Evolutionary conservation across 1,284 basidiomycete species (phyloP), one percentile per base, ranked within the genome.

Genomic region (Phellinidium pouzarii): DNA sequence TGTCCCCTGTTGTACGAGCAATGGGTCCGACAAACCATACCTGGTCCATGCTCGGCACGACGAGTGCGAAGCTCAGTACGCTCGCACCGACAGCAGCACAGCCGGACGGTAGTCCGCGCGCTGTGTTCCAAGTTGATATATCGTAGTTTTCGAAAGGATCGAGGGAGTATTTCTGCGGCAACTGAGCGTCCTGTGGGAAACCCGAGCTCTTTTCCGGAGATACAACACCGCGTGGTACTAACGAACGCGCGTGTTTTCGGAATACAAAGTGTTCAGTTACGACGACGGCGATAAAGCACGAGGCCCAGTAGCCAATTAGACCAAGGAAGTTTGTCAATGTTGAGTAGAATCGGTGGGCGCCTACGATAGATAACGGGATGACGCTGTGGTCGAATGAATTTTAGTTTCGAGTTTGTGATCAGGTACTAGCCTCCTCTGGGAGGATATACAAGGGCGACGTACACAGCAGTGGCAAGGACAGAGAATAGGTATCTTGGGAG

Each of bases 401-500:
- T 44, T 3, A 48, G 14, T 19, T 14, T 41, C 41, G 19, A 11
- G 26, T 26, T 3, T n/a, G n/a, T n/a, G n/a, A n/a, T n/a, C n/a
- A n/a, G n/a, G n/a, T n/a, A n/a, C n/a, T n/a, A n/a, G n/a, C n/a
- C n/a, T n/a, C n/a, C n/a, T n/a, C n/a, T 3, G 6, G 50, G 14
- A 22, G 23, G 42, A 19, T 20, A 43, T 31, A 40, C 34, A 37
- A 11, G 26, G n/a, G 12, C 14, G 7, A 74, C 82, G 58, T 59
- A 87, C 86, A 96, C 82, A 1, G 84, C 91, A 0, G 84, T 87
- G 1, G 85, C 84, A 40, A 93, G 65, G 17, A 95, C 63, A 0
- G 93, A 90, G 66, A 95, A 91, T 43, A 92, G 72, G 65, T 93
- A 95, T 62, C 94, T 76, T 0, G 94, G 94, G 11, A 96, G 79